These are phyloP conservation scores for Geotrichum candidum DNA, from an alignment of 1,139 yeast species.

Conservation along the genomic window DNA sequence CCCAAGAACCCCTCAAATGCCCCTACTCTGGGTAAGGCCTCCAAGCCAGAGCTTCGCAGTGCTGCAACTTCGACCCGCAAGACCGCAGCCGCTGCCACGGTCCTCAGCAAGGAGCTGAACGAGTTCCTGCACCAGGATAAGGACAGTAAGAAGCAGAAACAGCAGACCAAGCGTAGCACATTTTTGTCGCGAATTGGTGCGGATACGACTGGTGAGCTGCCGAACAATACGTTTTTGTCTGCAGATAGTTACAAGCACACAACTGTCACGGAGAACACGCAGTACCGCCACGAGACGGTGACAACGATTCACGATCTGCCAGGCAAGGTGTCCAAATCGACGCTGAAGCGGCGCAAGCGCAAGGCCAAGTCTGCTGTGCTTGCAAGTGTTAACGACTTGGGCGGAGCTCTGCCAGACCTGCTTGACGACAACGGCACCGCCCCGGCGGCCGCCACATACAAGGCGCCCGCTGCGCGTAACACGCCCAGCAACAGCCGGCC, in stretches of 20 bases:
- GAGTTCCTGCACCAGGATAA: constrained; percentile 26
- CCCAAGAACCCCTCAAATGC: constrained; percentile 12
- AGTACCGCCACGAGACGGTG: constrained; percentile 7
- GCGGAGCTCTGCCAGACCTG: constrained; percentile 29
- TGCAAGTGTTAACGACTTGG: constrained; percentile 29
- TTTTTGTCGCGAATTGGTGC: constrained; percentile 21
- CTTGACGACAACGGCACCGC: constrained; percentile 19
- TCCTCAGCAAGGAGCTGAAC: constrained; percentile 21
- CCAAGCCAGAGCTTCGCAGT: not conserved
- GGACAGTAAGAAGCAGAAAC: constrained; percentile 29
- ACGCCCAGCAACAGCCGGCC: constrained; percentile 24
- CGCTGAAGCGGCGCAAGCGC: constrained; percentile 24
- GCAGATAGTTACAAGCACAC: constrained; percentile 17
- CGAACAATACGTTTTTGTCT: constrained; percentile 6
- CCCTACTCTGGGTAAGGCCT: not conserved
- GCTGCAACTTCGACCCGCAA: not conserved
- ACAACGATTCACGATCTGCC: constrained; percentile 19
- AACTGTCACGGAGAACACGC: constrained; percentile 15
- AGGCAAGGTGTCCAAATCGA: constrained; percentile 27
- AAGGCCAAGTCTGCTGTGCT: constrained; percentile 29
- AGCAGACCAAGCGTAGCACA: constrained; percentile 22
- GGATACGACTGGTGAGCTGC: constrained; percentile 5
- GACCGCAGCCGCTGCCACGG: constrained; percentile 13
- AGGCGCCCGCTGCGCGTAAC: constrained; percentile 18
- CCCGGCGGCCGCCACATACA: constrained; percentile 11